These are phyloP conservation scores for Meyerozyma smithsonii DNA, from an alignment of 1,139 yeast genomes.

Conservation along the genomic window DNA sequence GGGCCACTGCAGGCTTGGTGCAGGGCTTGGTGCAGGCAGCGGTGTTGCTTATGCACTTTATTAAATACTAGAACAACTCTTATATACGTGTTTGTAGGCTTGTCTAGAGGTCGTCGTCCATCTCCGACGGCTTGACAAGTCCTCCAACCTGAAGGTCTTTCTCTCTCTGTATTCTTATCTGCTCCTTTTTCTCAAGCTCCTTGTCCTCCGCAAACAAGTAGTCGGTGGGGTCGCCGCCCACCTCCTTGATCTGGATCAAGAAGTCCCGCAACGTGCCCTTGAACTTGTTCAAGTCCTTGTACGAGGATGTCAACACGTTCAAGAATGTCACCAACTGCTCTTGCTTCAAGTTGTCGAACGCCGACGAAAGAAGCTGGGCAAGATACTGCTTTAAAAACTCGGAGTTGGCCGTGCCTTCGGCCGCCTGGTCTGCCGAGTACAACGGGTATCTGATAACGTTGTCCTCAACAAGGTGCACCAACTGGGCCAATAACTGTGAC, in stretches of 20 bases:
- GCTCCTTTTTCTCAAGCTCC: slow-evolving; percentile 70
- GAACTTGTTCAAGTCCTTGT: slow-evolving; percentile 72
- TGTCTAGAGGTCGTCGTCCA: slow-evolving; percentile 53
- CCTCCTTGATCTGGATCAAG: slow-evolving; percentile 91
- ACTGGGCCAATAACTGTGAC: slow-evolving; percentile 75
- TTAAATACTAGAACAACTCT: background rate
- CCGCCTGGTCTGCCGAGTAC: slow-evolving; percentile 68
- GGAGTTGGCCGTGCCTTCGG: slow-evolving; percentile 78
- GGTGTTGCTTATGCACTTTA: background rate
- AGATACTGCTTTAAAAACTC: slow-evolving; percentile 76
- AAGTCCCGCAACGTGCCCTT: slow-evolving; percentile 89
- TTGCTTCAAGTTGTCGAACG: slow-evolving; percentile 84
- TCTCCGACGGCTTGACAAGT: slow-evolving; percentile 89
- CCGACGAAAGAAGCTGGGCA: slow-evolving; percentile 74
- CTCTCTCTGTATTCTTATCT: slow-evolving; percentile 66
- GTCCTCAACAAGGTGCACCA: slow-evolving; percentile 80
- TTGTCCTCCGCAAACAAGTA: slow-evolving; percentile 93
- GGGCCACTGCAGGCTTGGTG: too few relatives aligned
- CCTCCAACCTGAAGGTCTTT: slow-evolving; percentile 90
- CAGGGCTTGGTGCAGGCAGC: too few relatives aligned
- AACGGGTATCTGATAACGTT: slow-evolving; percentile 72
- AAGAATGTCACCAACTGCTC: slow-evolving; percentile 82
- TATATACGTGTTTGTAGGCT: slow-evolving; percentile 4
- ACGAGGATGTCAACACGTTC: slow-evolving; percentile 67
- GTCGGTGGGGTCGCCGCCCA: slow-evolving; percentile 91